Percentiles rank a stretch among this genome's conserved stretches.
These are phyloP conservation scores for Aspergillus leporis DNA, from an alignment of 495 filamentous ascomycete species.

Conservation along the genomic window DNA sequence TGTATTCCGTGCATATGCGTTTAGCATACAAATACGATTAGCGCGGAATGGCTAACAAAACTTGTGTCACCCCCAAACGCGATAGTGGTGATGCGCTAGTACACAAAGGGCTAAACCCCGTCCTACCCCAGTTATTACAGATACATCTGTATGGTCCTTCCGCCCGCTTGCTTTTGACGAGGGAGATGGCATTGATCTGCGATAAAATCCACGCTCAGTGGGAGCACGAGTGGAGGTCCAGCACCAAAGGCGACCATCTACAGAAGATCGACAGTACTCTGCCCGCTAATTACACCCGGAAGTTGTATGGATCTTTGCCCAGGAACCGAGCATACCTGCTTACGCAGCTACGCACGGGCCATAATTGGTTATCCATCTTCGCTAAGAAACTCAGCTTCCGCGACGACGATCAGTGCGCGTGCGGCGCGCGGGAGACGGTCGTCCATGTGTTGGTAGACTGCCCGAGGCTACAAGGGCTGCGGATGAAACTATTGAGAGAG, in stretches of 20 bases:
- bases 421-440: constrained; percentile 23
- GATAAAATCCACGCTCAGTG: constrained; percentile 13
- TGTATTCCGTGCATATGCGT: too few species aligned
- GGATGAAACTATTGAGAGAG: too few species aligned
- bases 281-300: constrained; percentile 8
- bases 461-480: too few species aligned
- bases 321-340: constrained; percentile 19
- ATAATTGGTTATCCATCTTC: constrained; percentile 22
- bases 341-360: constrained; percentile 24
- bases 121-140: too few species aligned
- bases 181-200: constrained; percentile 9
- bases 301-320: constrained; percentile 15
- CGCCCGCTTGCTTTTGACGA: constrained; percentile 5
- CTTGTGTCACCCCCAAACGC: too few species aligned
- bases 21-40: too few species aligned
- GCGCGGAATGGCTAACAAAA: too few species aligned
- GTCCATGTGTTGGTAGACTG: too few species aligned
- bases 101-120: too few species aligned
- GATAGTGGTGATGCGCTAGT: too few species aligned
- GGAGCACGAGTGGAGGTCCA: constrained; percentile 18
- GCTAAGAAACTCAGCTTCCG: constrained; percentile 12
- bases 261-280: constrained; percentile 15
- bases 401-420: constrained; percentile 22
- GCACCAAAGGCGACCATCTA: constrained; percentile 17
- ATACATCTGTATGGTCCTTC: too few species aligned